Conservation (phyloP, 768 basidiomycete genomes). For the Kwoniella heveanensis region DNA sequence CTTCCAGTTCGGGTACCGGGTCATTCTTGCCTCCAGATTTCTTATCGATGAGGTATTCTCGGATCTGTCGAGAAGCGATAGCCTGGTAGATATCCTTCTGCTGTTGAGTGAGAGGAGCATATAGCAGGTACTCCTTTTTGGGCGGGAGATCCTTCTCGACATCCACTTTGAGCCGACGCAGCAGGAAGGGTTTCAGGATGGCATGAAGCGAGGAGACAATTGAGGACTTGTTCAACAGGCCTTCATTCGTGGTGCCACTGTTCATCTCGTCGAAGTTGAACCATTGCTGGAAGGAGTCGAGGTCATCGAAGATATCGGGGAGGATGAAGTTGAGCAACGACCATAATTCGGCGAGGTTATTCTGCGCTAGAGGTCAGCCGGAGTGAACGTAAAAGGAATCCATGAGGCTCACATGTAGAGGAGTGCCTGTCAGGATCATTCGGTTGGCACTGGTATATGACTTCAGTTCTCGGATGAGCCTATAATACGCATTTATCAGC, state of each 20-base stretch:
- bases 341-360: conserved; percentile 94
- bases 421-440: conserved; percentile 94
- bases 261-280: conserved; percentile 53
- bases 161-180: conserved; percentile 87
- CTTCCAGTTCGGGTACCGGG: conserved; percentile 34
- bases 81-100: conserved; percentile 86
- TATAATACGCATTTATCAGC: conserved; percentile 14
- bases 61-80: conserved; percentile 70
- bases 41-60: conserved; percentile 60
- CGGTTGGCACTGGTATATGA: conserved; percentile 78
- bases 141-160: conserved; percentile 85
- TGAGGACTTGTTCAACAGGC: conserved; percentile 57
- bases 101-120: conserved; percentile 77
- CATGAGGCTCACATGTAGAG: conserved; percentile 71
- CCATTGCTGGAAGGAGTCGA: conserved; percentile 90
- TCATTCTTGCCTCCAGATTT: conserved; percentile 58
- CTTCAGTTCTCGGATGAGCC: conserved; percentile 84
- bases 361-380: conserved; percentile 60
- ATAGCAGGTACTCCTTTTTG: conserved; percentile 86
- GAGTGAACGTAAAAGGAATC: not conserved
- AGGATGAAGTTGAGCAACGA: conserved; percentile 92
- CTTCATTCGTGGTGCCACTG: conserved; percentile 22
- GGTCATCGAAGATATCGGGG: conserved; percentile 87
- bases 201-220: conserved; percentile 79
- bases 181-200: conserved; percentile 92